Evolutionary conservation across 139 green algal species (phyloP).

Genomic region (Volvox reticuliferus): DNA sequence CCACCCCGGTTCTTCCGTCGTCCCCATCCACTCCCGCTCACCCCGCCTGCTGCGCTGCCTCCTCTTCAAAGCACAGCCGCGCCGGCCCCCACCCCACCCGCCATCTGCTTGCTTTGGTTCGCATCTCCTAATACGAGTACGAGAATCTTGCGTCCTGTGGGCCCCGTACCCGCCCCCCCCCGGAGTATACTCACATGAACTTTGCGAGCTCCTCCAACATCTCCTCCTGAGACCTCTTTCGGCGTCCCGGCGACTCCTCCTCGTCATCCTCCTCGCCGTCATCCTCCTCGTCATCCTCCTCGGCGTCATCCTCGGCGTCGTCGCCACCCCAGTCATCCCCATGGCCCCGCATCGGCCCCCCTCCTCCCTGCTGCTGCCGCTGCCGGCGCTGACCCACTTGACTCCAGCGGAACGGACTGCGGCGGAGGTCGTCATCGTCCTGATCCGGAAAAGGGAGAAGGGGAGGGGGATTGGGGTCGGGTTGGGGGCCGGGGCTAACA

Average conservation of each 20-base stretch:
- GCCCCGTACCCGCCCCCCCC: background rate
- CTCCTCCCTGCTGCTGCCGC: background rate
- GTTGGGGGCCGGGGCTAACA: too few relatives aligned
- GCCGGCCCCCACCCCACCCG: background rate
- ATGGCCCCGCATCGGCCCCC: background rate
- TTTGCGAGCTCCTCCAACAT: conserved; percentile 33
- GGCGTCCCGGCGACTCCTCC: background rate
- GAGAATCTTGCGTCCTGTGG: too few relatives aligned
- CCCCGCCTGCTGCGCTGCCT: background rate
- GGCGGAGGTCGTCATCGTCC: too few relatives aligned
- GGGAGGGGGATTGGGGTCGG: too few relatives aligned
- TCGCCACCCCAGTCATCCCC: background rate
- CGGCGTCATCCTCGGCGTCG: background rate
- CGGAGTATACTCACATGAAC: conserved; percentile 13
- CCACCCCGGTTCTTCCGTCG: background rate
- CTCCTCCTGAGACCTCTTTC: background rate
- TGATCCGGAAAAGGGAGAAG: too few relatives aligned
- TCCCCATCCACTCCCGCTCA: background rate
- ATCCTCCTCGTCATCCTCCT: background rate
- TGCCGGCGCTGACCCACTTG: too few relatives aligned
- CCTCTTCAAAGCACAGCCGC: background rate
- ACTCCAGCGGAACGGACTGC: too few relatives aligned
- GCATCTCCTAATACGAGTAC: too few relatives aligned
- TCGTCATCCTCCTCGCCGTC: background rate
- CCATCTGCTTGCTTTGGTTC: background rate